Base-by-base conservation (phyloP, 2,329 filamentous ascomycete genomes). In the Penicillium sp. region DNA sequence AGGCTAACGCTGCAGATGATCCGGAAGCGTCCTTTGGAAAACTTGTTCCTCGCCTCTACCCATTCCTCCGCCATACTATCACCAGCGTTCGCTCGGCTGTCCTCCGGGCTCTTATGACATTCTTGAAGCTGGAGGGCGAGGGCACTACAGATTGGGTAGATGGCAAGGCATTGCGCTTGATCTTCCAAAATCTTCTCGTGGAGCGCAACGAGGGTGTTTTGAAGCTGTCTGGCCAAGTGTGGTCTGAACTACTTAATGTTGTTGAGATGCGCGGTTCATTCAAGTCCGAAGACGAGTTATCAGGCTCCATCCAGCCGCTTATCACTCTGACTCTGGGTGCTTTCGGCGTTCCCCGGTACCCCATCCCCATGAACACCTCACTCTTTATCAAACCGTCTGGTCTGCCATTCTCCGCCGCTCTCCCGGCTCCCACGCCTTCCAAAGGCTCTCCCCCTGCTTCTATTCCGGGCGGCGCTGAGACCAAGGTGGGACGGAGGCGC, bases 31-130 rank as follows among this genome's bases (percentile, higher is more conserved):
- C 91, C 1, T 98, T 98, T 66, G 88, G 88, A 4, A 82, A 93
- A 54, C 77, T 98, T 29, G 91, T 98, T 5, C 93, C 94, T 22
- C 83, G 93, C 40, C 81, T 98, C 3, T 98, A 96, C 63, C 91
- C 91, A 3, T 98, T 98, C 76, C 74, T 98, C 39, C 85, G 93
- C 51, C 93, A 98, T 68, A 98, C 94, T 6, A 97, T 98, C 61
- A 95, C 89, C 1, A 95, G 87, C 49, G 93, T 98, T 43, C 87
- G 93, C 46, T 84, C 91, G 35, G 91, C 93, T 9, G 93, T 98
- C 4, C 77, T 98, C 41, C 88, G 95, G 62, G 93, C 93, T 32
- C 76, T 98, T 28, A 82, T 90, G 61, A 98, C 93, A 0, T 98
- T 98, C 70, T 81, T 95, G 60, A 85, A 88, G 57, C 83, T 98